Evolutionary conservation across 2,329 filamentous ascomycete species (phyloP).

Genomic region (Phialocephala sp.): DNA sequence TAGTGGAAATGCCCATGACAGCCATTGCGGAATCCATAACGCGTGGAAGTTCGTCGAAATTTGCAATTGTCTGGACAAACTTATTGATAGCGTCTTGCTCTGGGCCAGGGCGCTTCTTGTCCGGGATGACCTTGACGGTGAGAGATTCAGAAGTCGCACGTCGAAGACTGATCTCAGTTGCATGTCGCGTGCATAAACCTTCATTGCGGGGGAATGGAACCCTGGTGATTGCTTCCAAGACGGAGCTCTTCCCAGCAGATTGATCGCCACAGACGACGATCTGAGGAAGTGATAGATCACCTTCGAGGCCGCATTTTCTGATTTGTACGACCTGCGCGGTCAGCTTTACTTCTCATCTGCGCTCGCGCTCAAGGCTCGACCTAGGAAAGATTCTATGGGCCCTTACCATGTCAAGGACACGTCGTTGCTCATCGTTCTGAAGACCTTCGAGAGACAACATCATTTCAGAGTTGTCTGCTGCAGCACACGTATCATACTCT

Average conservation of each 20-base stretch:
- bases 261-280: conserved; percentile 70
- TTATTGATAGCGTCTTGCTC: conserved; percentile 54
- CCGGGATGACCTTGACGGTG: conserved; percentile 60
- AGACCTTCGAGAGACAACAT: conserved; percentile 36
- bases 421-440: conserved; percentile 56
- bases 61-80: conserved; percentile 35
- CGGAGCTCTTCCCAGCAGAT: conserved; percentile 67
- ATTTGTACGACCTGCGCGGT: conserved; percentile 60
- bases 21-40: conserved; percentile 40
- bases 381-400: too few species aligned
- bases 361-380: too few species aligned
- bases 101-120: conserved; percentile 52
- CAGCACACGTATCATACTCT: not conserved
- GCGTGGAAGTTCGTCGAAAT: conserved; percentile 38
- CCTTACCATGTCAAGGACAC: conserved; percentile 54
- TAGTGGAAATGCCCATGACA: conserved; percentile 34
- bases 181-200: conserved; percentile 64
- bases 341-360: too few species aligned
- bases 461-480: conserved; percentile 4
- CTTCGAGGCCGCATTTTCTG: conserved; percentile 58
- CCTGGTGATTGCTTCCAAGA: conserved; percentile 67
- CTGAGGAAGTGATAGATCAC: conserved; percentile 59
- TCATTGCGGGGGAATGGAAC: conserved; percentile 65
- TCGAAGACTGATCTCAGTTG: conserved; percentile 53
- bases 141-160: conserved; percentile 49